phyloP scores from a whole-genome alignment of 208 protist species.

The Trichomonas vaginalis region DNA sequence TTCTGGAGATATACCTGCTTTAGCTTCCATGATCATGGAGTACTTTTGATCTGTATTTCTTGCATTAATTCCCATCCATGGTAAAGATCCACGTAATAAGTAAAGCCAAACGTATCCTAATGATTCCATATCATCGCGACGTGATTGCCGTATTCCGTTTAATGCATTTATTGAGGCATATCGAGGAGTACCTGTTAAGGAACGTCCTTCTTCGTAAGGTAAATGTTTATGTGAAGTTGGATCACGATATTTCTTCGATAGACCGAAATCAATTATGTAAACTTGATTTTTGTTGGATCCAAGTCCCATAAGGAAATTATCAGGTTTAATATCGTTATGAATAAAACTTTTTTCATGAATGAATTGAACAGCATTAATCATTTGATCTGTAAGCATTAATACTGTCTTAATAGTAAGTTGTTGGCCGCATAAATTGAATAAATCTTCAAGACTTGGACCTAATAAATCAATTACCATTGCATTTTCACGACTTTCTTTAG shows the following conservation, averaged over 20 bases:
- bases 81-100: slow-evolving; percentile 82
- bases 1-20: slow-evolving; percentile 68
- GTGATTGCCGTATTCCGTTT: slow-evolving; percentile 75
- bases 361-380: slow-evolving; percentile 44
- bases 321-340: background rate
- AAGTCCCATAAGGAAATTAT: background rate
- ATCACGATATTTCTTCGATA: slow-evolving; percentile 97
- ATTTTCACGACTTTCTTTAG: slow-evolving; percentile 79
- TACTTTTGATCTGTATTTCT: background rate
- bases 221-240: slow-evolving; percentile 88
- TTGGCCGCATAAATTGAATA: slow-evolving; percentile 69
- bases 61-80: slow-evolving; percentile 77
- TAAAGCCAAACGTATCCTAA: slow-evolving; percentile 95
- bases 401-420: slow-evolving; percentile 89
- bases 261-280: slow-evolving; percentile 41
- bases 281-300: slow-evolving; percentile 42
- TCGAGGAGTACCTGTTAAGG: slow-evolving; percentile 89
- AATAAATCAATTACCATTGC: slow-evolving; percentile 94
- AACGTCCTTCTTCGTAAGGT: slow-evolving; percentile 92
- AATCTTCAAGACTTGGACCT: slow-evolving; percentile 83
- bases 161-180: slow-evolving; percentile 97
- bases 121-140: slow-evolving; percentile 55
- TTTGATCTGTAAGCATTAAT: slow-evolving; percentile 85
- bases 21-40: background rate
- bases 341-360: slow-evolving; percentile 2